Evolutionary conservation across 1,139 yeast species (phyloP).

Genomic region (Yamadazyma blattariae): DNA sequence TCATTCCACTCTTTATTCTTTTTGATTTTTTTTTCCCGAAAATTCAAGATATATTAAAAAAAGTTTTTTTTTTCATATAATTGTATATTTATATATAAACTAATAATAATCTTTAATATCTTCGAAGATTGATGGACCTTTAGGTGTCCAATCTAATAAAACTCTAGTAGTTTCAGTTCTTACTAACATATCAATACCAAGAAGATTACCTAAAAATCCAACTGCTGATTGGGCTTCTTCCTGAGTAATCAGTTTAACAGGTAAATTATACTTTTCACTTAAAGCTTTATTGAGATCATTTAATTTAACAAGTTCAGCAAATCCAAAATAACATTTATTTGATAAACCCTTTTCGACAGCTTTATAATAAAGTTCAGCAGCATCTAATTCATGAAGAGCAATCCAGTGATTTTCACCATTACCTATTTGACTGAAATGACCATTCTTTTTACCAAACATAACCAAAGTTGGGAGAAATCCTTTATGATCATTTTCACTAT

Average conservation of each 20-base stretch:
- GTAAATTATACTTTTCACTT: slow-evolving; percentile 13
- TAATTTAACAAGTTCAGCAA: slow-evolving; percentile 18
- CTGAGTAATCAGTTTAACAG: background rate
- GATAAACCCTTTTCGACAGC: slow-evolving; percentile 24
- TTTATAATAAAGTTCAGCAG: slow-evolving; percentile 19
- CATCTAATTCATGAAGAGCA: slow-evolving; percentile 25
- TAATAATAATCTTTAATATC: slow-evolving; percentile 12
- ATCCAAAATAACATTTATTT: slow-evolving; percentile 21
- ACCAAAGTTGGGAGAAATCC: slow-evolving; percentile 15
- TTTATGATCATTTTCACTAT: slow-evolving; percentile 20
- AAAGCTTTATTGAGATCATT: slow-evolving; percentile 21
- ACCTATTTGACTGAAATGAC: slow-evolving; percentile 17
- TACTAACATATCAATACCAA: background rate
- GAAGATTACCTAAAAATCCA: background rate
- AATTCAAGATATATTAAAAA: too few species aligned
- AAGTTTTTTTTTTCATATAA: too few species aligned
- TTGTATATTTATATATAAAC: too few species aligned
- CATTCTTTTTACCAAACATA: slow-evolving; percentile 11
- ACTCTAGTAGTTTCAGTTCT: slow-evolving; percentile 11
- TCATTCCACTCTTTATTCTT: too few species aligned
- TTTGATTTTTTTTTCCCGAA: too few species aligned
- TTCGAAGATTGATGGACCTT: slow-evolving; percentile 13
- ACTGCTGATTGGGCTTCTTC: slow-evolving; percentile 1
- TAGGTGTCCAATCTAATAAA: slow-evolving; percentile 20
- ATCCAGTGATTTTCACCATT: slow-evolving; percentile 25